Evolutionary conservation across 1,139 yeast species (phyloP), one percentile per base, ranked within the genome.

Genomic region (Zygosaccharomyces sapae): DNA sequence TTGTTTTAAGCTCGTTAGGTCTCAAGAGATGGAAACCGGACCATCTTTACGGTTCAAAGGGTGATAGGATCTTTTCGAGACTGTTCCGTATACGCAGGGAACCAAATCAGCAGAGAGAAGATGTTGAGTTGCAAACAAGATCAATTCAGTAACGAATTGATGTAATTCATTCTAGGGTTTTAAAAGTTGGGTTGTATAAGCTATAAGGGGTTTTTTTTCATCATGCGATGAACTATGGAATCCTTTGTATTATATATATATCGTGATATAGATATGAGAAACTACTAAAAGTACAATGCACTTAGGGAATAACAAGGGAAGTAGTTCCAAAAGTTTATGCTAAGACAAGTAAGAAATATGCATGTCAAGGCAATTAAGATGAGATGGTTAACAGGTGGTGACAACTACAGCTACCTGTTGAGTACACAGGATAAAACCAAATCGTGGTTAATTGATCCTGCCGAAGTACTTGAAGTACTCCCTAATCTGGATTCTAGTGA

Each of bases 361-460:
- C 94, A 87, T 59, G 76, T 90, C 50, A 76, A 80, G 60, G 69
- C 85, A 33, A 80, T 90, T 58, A 90, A 92, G 51, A 90, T 89
- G 96, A 80, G 97, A 69, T 90, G 97, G 97, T 89, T 92, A 48
- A 68, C 79, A 27, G 96, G 97, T 48, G 69, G 68, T 24, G 94
- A 89, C 68, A 92, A 92, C 70, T 92, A 90, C 69, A 78, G 94
- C 56, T 92, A 92, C 63, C 67, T 90, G 12, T 65, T 92, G 33
- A 75, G 82, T 9, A 96, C 88, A 62, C 79, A 80, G 20, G 74
- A 76, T 29, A 76, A 86, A 27, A 76, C 73, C 41, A 75, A 81
- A 52, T 81, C 95, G 6, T 86, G 96, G 83, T 61, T 94, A 36
- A 84, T 92, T 54, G 99, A 92, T 61, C 95, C 97, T 2, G 97